Evolutionary conservation across 73 alveolate species (phyloP), one percentile per base, ranked within the genome.

Genomic region (Paramecium biaurelia): DNA sequence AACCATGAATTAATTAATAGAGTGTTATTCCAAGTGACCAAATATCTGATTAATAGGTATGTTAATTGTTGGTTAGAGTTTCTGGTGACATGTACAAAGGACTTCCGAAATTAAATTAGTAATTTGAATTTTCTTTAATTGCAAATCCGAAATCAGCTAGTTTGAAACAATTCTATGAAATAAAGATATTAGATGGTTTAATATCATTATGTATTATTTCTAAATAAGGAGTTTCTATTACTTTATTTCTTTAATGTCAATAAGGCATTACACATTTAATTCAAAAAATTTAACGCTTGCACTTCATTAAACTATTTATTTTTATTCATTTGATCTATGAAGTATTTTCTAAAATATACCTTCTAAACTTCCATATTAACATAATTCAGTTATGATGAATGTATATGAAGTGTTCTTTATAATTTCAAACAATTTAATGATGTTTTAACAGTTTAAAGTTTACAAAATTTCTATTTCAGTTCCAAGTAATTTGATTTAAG

Each of bases 31-130:
- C 98, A 6, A 95, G 92, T 26, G 96, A 86, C 98, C 98, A 95
- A 93, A 95, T 92, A 85, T 95, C 98, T 10, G 93, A 94, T 68
- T 94, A 93, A 49, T 86, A 93, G 28, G 96, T 95, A 94, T 95
- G 95, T 24, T 96, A 95, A 58, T 82, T 92, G 41, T 94, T 93
- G 23, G 96, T 85, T 63, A 95, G 85, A 21, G 95, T 95, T 35
- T 95, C 96, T 9, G 98, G 98, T 7, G 96, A 93, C 85, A 95
- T 95, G 82, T 95, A 95, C 86, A 92, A 92, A n/a, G 98, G 98
- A 7, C 97, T 95, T 23, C 98, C 98, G 14, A 95, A 96, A 76
- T 95, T 95, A 38, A 94, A 92, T 88, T 87, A 34, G 49, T 21
- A 30, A 26, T 43, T 43, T 37, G 41, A 43, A 15, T 57, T 45